Evolutionary conservation across 2,329 filamentous ascomycete genomes (phyloP).

Genomic region (Verticillium klebahnii): DNA sequence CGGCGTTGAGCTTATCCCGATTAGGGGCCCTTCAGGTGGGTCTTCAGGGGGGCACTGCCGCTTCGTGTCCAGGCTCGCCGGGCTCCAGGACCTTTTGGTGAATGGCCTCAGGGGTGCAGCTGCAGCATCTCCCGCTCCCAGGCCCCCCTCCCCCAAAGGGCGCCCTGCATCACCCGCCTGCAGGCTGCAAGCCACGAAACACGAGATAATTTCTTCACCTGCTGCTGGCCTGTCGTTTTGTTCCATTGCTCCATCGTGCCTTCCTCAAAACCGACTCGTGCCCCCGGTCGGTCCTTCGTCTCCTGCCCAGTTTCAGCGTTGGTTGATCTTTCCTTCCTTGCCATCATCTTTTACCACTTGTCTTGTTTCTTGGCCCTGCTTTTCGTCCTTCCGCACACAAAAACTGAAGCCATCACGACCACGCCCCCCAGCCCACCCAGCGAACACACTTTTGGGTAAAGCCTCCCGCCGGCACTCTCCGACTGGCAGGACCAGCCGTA

Average conservation of each 20-base stretch:
- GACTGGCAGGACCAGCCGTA: not conserved
- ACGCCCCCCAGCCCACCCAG: not conserved
- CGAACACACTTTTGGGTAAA: not conserved
- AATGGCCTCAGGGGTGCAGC: not conserved
- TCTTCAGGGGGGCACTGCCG: not conserved
- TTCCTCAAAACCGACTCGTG: not conserved
- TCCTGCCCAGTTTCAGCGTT: not conserved
- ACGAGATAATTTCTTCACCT: not conserved
- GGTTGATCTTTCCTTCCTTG: not conserved
- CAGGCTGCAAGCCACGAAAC: not conserved
- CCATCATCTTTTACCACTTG: not conserved
- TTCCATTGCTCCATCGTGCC: not conserved
- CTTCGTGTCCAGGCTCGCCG: not conserved
- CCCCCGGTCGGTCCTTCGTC: not conserved
- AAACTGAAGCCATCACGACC: not conserved
- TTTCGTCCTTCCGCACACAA: constrained; percentile 1
- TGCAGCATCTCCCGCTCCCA: too few relatives aligned
- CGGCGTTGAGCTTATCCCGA: not conserved
- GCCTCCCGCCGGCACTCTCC: not conserved
- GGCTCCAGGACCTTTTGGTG: not conserved
- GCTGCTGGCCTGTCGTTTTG: not conserved
- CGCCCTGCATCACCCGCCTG: not conserved
- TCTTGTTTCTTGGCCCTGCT: not conserved
- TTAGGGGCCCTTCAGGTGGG: not conserved
- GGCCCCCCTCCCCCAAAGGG: not conserved